These are phyloP conservation scores for Choiromyces venosus DNA, from an alignment of 495 filamentous ascomycete species.

Conservation along the genomic window DNA sequence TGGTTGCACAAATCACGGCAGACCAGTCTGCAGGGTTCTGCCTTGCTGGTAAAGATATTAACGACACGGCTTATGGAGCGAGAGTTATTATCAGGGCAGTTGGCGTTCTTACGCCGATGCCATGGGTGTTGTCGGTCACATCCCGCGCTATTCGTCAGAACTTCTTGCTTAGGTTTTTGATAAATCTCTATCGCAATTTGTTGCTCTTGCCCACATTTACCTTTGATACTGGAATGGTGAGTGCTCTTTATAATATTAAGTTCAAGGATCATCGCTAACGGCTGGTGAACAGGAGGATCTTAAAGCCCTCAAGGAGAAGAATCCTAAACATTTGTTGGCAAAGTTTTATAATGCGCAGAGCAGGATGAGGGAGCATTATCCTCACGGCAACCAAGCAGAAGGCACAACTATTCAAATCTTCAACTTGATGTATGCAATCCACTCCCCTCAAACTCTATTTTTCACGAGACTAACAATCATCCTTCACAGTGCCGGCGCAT, in stretches of 20 bases:
- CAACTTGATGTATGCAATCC: conserved; percentile 28
- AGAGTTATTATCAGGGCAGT: conserved; percentile 35
- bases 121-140: conserved; percentile 28
- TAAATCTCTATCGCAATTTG: conserved; percentile 30
- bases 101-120: conserved; percentile 29
- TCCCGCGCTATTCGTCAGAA: conserved; percentile 31
- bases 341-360: conserved; percentile 30
- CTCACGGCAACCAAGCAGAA: conserved; percentile 23
- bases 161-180: conserved; percentile 28
- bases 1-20: conserved; percentile 40
- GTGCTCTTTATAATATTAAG: not conserved
- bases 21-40: conserved; percentile 35
- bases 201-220: not conserved
- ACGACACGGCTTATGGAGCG: conserved; percentile 20
- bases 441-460: not conserved
- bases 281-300: conserved; percentile 20
- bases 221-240: not conserved
- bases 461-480: conserved; percentile 7
- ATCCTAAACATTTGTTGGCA: conserved; percentile 29
- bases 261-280: not conserved
- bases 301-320: conserved; percentile 20
- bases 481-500: conserved; percentile 26
- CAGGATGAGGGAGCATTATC: conserved; percentile 29
- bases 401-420: conserved; percentile 37
- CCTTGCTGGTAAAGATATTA: conserved; percentile 30